Conservation (phyloP, 2,329 filamentous ascomycete species). For the Penicillium italicum region DNA sequence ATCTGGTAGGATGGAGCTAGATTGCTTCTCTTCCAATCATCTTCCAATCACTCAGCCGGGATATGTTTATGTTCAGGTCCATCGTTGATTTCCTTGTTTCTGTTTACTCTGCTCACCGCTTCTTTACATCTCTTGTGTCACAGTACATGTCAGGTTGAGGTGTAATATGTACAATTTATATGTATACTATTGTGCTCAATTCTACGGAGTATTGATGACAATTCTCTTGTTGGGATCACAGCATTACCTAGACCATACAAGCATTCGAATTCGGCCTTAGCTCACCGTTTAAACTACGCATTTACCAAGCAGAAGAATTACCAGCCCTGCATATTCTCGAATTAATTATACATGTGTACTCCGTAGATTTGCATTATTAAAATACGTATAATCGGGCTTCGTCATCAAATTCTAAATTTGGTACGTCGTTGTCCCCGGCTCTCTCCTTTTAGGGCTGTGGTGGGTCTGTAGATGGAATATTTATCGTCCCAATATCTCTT, state of each 20-base stretch:
- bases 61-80: not conserved
- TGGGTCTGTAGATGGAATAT: not conserved
- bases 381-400: not conserved
- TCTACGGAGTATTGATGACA: not conserved
- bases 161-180: not conserved
- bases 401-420: too few relatives aligned
- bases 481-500: not conserved
- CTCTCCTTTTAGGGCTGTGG: not conserved
- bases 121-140: not conserved
- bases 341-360: not conserved
- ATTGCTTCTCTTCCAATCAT: not conserved
- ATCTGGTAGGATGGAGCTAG: not conserved
- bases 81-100: not conserved
- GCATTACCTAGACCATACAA: not conserved
- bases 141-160: not conserved
- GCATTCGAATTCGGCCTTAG: not conserved
- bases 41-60: not conserved
- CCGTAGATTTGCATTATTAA: accelerated
- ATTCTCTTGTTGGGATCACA: not conserved
- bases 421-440: not conserved
- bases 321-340: not conserved
- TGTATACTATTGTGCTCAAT: not conserved
- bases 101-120: not conserved
- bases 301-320: not conserved
- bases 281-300: not conserved